Evolutionary conservation across 352 stramenopile species (phyloP), one percentile per base, ranked within the genome.

Genomic region (Globisporangium emineosum): DNA sequence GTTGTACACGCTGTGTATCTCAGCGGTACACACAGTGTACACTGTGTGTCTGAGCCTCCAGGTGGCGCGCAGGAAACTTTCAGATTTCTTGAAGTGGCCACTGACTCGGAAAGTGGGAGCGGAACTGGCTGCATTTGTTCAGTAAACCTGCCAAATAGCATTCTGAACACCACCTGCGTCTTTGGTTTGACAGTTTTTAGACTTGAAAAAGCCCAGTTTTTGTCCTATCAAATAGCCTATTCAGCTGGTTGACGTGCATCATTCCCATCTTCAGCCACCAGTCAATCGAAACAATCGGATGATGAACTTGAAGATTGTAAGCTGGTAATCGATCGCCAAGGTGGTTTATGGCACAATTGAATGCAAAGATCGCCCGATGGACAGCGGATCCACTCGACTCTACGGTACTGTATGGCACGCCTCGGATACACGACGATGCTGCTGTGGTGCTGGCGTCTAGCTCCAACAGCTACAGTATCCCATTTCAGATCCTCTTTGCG

Each of bases 11-110:
- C 8, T 17, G 33, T 40, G 33, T 40, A 15, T 40, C 9, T 40
- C 12, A 1, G 10, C n/a, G 10, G 15, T 40, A 40, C 33, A 40
- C 33, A 40, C 9, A 40, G 15, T n/a, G 33, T 40, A 40, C 33
- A 40, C 40, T 47, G 15, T 21, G 40, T 10, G 40, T n/a, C n/a
- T n/a, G 5, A 21, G 15, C 3, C 0, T 27, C 17, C 49, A 57
- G 17, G 25, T 57, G 51, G 51, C 0, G 17, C n/a, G 2, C 27
- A 57, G 19, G 51, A 57, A 40, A 27, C 25, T 13, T 19, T 27
- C 25, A 40, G n/a, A 17, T 58, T 29, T 29, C 52, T 58, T 58
- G 52, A 58, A 58, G 52, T 45, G n/a, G 19, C 52, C 30, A 13
- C 52, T 30, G 52, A 43, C 33, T 58, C 8, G 5, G 23, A 40